Conservation (phyloP, 1,284 basidiomycete species). For the Ceratobasidium papillatum region DNA sequence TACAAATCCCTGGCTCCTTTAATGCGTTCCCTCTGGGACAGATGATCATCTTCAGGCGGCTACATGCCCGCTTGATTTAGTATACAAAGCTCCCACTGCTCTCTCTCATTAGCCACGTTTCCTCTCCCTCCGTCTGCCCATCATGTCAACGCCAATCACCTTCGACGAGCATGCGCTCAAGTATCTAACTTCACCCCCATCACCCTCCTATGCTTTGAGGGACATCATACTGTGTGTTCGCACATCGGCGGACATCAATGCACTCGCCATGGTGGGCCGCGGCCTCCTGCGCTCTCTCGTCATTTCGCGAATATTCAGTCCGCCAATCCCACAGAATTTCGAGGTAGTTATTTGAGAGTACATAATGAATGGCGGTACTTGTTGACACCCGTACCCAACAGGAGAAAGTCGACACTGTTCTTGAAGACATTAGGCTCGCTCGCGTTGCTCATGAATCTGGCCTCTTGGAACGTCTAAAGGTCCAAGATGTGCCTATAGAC, state of each 20-base stretch:
- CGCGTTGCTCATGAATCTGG: neutral
- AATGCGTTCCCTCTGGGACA: neutral
- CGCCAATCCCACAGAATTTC: slow-evolving; percentile 15
- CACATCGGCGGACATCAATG: neutral
- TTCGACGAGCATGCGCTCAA: slow-evolving; percentile 19
- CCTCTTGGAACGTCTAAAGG: slow-evolving; percentile 30
- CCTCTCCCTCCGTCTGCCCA: slow-evolving; percentile 1
- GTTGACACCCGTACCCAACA: neutral
- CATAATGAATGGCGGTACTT: neutral
- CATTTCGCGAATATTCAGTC: neutral
- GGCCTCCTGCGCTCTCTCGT: slow-evolving; percentile 6
- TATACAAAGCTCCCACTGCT: slow-evolving; percentile 24
- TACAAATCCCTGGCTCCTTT: slow-evolving; percentile 24
- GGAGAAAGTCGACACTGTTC: neutral
- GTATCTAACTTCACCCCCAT: slow-evolving; percentile 6
- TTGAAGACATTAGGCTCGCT: slow-evolving; percentile 10
- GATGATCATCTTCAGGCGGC: neutral
- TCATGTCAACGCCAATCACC: slow-evolving; percentile 20
- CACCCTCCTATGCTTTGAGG: neutral
- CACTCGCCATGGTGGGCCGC: slow-evolving; percentile 6
- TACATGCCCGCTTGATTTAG: slow-evolving; percentile 1
- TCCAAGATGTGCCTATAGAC: slow-evolving; percentile 27
- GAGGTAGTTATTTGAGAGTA: neutral
- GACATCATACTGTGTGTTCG: slow-evolving; percentile 13
- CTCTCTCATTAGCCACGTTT: neutral